A percentile compares a stretch with the other conserved stretches of the same genome.
These are phyloP conservation scores for Acacia pycnantha DNA, from an alignment of 331 rosid species.

Conservation along the genomic window DNA sequence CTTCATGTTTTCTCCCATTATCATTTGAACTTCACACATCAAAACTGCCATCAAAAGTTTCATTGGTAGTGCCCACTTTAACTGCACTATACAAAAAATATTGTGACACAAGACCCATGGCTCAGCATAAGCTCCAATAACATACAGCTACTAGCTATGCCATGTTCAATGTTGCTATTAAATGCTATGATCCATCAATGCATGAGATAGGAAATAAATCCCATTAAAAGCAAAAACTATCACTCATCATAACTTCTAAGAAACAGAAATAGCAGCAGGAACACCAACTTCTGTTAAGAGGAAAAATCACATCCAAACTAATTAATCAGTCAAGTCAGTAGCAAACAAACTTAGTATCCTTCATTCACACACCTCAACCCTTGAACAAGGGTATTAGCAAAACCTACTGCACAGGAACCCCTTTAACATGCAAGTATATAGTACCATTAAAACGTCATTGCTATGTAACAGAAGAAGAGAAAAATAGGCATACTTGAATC, in stretches of 20 bases:
- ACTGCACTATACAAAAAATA: neutral
- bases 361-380: neutral
- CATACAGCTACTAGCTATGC: too few relatives aligned
- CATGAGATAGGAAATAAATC: neutral
- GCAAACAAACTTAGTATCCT: conserved; percentile 13
- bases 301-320: conserved; percentile 9
- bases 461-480: conserved; percentile 14
- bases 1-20: neutral
- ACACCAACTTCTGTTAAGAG: neutral
- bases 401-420: neutral
- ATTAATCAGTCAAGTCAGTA: neutral
- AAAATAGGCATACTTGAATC: conserved; percentile 1
- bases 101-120: neutral
- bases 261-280: conserved; percentile 15
- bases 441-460: conserved; percentile 9
- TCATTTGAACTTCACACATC: neutral
- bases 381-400: neutral
- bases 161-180: neutral
- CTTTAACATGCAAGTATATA: neutral
- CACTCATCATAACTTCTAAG: neutral
- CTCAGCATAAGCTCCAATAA: neutral
- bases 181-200: neutral
- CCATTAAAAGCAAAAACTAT: neutral
- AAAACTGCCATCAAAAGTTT: neutral
- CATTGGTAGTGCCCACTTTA: neutral